Conservation (phyloP, 768 basidiomycete species). For the Agaricus sinodeliciosus region DNA sequence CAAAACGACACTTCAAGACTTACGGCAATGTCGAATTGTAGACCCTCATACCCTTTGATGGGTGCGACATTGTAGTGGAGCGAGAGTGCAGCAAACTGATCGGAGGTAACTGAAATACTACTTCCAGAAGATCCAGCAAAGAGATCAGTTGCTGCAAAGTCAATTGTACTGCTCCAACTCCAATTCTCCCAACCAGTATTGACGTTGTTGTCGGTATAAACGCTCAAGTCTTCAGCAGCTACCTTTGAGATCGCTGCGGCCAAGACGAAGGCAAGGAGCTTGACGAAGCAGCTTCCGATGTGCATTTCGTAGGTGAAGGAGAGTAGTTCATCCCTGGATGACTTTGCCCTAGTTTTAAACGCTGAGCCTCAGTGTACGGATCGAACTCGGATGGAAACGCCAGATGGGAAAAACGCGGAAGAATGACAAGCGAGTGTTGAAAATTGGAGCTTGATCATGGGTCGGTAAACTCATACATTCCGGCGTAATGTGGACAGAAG, state of each 20-base stretch:
- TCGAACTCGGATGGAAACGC: constrained; percentile 20
- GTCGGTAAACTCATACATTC: neutral
- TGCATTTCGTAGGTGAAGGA: constrained; percentile 1
- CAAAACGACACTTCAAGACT: constrained; percentile 10
- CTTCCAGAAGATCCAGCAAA: constrained; percentile 34
- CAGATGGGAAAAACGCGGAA: constrained; percentile 17
- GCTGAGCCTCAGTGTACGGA: constrained; percentile 10
- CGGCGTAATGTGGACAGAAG: neutral
- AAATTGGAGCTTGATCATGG: neutral
- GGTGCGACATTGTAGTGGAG: constrained; percentile 33
- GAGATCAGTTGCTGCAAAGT: constrained; percentile 39
- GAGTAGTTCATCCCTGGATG: constrained; percentile 1
- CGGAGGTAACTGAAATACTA: constrained; percentile 37
- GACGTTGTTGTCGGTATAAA: constrained; percentile 37
- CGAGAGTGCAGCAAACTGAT: constrained; percentile 38
- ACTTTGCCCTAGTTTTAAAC: neutral
- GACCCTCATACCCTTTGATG: constrained; percentile 38
- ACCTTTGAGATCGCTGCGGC: constrained; percentile 15
- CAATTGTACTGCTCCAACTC: constrained; percentile 39
- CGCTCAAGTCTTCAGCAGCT: constrained; percentile 27
- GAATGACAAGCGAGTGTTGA: constrained; percentile 5
- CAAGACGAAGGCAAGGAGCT: constrained; percentile 17
- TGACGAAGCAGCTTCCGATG: constrained; percentile 15
- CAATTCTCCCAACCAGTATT: constrained; percentile 44
- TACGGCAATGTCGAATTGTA: constrained; percentile 45